phyloP scores from a whole-genome alignment of 2,329 filamentous ascomycete species.

The Sarocladiaceae sp. region DNA sequence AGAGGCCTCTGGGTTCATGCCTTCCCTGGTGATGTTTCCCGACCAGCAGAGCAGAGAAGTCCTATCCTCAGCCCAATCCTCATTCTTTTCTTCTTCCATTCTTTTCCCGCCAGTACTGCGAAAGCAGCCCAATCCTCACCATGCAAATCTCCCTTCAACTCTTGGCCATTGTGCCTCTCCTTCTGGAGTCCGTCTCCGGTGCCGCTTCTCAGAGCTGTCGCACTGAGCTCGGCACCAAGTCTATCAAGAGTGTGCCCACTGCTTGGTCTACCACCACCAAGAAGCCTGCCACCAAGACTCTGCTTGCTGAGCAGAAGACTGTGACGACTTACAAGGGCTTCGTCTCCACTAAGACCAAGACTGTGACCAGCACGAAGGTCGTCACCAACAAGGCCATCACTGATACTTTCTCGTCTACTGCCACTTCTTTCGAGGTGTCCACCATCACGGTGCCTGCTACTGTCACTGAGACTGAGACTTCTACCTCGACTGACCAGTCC shows the following conservation, averaged over 20 bases:
- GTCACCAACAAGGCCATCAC: not conserved
- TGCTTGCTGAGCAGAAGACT: not conserved
- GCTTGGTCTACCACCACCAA: not conserved
- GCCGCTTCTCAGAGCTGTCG: no score
- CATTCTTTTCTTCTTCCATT: no score
- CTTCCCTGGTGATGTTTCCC: no score
- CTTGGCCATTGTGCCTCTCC: no score
- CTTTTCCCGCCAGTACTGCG: no score
- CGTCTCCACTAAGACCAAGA: not conserved
- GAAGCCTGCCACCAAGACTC: not conserved
- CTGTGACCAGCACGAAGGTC: not conserved
- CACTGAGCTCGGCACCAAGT: not conserved
- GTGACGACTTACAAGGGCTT: not conserved
- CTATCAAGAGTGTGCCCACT: not conserved
- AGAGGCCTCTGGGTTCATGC: no score
- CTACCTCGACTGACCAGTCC: not conserved
- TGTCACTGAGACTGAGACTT: conserved; percentile 4
- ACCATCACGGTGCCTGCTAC: not conserved
- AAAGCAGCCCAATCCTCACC: no score
- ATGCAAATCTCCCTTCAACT: no score
- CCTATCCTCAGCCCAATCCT: no score
- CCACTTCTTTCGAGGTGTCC: not conserved
- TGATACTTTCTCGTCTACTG: not conserved
- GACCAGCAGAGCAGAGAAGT: no score
- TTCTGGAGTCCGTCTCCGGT: no score